These are phyloP conservation scores for Ganoderma lingzhi DNA, from an alignment of 1,284 basidiomycete genomes.

Conservation along the genomic window DNA sequence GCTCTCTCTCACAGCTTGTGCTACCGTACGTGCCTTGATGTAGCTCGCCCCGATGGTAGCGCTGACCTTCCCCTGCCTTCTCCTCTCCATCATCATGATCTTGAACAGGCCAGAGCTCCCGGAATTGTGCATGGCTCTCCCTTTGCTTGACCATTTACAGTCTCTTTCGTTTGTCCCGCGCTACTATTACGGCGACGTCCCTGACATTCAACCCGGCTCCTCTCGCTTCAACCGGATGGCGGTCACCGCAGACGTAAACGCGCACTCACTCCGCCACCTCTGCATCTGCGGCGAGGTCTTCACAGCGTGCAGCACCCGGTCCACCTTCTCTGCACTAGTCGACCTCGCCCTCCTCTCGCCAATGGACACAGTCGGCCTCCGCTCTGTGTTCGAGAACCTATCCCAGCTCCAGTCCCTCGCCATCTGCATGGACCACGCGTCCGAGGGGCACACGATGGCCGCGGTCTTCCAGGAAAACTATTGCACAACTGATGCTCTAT, in stretches of 20 bases:
- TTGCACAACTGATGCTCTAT: too few species aligned
- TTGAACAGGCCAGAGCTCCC: not conserved
- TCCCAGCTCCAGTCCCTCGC: slow-evolving; percentile 4
- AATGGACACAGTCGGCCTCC: not conserved
- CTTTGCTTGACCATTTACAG: not conserved
- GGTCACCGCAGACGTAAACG: not conserved
- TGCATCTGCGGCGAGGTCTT: not conserved
- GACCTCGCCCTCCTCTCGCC: slow-evolving; percentile 4
- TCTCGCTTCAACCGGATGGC: not conserved
- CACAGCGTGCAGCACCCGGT: not conserved
- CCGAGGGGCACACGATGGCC: not conserved
- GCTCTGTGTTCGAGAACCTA: not conserved
- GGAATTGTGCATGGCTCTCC: not conserved
- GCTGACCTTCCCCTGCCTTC: not conserved
- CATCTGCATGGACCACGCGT: not conserved
- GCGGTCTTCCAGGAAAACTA: not conserved
- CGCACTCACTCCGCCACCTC: not conserved
- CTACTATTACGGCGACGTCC: not conserved
- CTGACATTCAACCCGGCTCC: not conserved
- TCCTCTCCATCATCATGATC: too few species aligned
- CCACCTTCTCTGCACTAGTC: not conserved
- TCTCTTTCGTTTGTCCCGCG: not conserved
- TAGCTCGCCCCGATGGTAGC: not conserved
- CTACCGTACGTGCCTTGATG: not conserved
- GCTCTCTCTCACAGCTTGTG: not conserved